These are phyloP conservation scores for Hypomyces perniciosus DNA, from an alignment of 2,329 filamentous ascomycete genomes.

Conservation along the genomic window DNA sequence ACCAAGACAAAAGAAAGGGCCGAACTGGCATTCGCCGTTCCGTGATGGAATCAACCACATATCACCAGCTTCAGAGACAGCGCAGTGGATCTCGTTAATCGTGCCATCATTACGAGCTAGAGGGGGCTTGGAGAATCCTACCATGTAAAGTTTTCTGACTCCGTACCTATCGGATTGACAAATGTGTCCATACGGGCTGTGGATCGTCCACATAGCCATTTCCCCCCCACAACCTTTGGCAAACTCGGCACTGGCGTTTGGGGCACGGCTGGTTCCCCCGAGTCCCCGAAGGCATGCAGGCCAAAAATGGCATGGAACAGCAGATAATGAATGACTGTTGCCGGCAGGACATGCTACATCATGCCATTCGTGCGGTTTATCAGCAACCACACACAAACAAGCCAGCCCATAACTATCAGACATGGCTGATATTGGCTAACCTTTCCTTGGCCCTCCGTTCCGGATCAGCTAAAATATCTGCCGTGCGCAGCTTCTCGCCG, in stretches of 20 bases:
- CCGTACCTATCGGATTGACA: too few species aligned
- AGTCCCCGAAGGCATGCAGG: background rate
- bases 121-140: background rate
- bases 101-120: background rate
- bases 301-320: background rate
- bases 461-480: background rate
- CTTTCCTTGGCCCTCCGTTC: background rate
- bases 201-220: background rate
- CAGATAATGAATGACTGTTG: background rate
- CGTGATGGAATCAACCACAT: constrained; percentile 4
- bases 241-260: background rate
- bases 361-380: too few species aligned
- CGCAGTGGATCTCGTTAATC: background rate
- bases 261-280: background rate
- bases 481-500: too few species aligned
- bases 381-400: too few species aligned
- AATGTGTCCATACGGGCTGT: too few species aligned
- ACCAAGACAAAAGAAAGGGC: background rate
- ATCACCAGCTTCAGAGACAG: constrained; percentile 13
- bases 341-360: background rate
- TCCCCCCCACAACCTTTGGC: background rate
- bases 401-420: too few species aligned
- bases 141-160: too few species aligned
- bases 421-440: too few species aligned
- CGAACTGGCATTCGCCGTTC: background rate